Conservation (phyloP, 2,329 filamentous ascomycete genomes). For the Xylariaceae sp. region DNA sequence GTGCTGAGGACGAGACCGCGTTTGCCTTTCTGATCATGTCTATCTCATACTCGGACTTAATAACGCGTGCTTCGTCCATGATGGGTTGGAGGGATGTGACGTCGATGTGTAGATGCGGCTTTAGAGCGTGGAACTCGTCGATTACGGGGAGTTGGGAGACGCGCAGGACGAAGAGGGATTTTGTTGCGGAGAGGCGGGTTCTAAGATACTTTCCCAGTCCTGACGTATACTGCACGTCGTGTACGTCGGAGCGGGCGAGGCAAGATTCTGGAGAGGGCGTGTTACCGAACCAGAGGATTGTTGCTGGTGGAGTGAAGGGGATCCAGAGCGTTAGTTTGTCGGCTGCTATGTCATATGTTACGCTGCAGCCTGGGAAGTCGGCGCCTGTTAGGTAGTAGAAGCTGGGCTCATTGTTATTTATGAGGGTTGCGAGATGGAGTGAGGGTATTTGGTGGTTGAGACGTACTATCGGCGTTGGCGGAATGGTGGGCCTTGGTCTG, state of each 20-base stretch:
- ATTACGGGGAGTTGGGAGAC: constrained; percentile 39
- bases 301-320: constrained; percentile 60
- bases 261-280: constrained; percentile 60
- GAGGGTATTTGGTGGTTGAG: neutral
- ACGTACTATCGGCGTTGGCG: constrained; percentile 57
- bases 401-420: constrained; percentile 30
- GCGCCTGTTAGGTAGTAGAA: constrained; percentile 57
- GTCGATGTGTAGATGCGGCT: constrained; percentile 41
- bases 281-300: constrained; percentile 61
- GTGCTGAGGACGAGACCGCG: constrained; percentile 71
- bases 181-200: constrained; percentile 39
- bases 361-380: constrained; percentile 50
- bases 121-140: constrained; percentile 25
- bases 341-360: constrained; percentile 54
- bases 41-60: constrained; percentile 85
- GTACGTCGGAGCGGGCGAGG: constrained; percentile 61
- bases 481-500: constrained; percentile 53
- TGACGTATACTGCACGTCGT: constrained; percentile 60
- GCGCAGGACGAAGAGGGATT: constrained; percentile 44
- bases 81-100: constrained; percentile 56
- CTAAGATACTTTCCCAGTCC: constrained; percentile 48
- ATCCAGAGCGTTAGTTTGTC: constrained; percentile 71
- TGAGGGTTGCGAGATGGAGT: neutral
- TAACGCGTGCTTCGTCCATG: constrained; percentile 75
- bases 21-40: constrained; percentile 78